Base-by-base conservation (phyloP, 495 filamentous ascomycete species). In the Aspergillus funiculosus region DNA sequence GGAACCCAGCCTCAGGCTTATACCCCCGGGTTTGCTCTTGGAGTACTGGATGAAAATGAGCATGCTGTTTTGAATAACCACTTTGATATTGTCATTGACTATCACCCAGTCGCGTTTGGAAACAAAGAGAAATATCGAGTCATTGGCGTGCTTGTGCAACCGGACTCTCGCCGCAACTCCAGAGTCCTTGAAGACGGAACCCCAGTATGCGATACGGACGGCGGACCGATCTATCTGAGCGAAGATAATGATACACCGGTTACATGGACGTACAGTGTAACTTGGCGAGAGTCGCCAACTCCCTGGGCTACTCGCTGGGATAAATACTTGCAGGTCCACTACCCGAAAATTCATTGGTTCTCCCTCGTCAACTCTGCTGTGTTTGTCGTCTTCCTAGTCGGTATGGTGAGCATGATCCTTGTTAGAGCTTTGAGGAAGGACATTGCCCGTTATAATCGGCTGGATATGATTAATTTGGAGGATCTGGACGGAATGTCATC, bases 321-420 rank as follows among this genome's bases (percentile, higher is more conserved):
- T 70, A 94, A 92, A 63, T 98, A 96, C 59, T 75, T 97, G 19
- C 89, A 95, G 56, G 90, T 97, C 15, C 89, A 86, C 52, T 87
- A 96, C 65, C 89, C 92, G 29, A 88, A 86, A 67, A 97, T 98
- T 57, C 92, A 97, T 63, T 98, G 92, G 92, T 92, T 95, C 65
- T 95, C 87, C 8, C 78, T 98, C 27, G 82, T 96, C 72, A 95
- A 92, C 64, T 94, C 91, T 26, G 82, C 94, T 7, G 78, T 95
- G 39, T 91, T 98, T 51, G 89, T 97, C 25, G 75, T 90, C 25
- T 92, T 97, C 73, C 73, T 98, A 25, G 83, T 88, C 15, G 79
- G 86, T 26, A 95, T 90, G 63, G 92, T 98, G 34, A 79, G 82
- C 57, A 92, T 89, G 50, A 85, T 96, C 24, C 77, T 98, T 11